Conservation (phyloP, 1,139 yeast species). For the Lodderomyces orthopsilosis region DNA sequence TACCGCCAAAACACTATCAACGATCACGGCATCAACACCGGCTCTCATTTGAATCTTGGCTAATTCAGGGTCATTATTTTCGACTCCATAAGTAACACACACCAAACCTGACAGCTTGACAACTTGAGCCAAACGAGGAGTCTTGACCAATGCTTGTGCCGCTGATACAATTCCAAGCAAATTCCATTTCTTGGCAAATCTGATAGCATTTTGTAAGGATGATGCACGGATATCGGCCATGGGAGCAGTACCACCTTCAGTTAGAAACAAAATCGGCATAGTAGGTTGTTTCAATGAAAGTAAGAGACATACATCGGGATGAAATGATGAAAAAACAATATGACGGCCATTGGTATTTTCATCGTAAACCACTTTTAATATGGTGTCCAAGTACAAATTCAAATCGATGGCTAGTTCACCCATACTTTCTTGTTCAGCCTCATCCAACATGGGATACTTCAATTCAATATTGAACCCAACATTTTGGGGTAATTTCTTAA, state of each 20-base stretch:
- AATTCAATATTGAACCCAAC: slow-evolving; percentile 96
- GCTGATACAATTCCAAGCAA: slow-evolving; percentile 90
- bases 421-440: slow-evolving; percentile 85
- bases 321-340: slow-evolving; percentile 87
- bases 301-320: slow-evolving; percentile 87
- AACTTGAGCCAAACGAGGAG: slow-evolving; percentile 86
- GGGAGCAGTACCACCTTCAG: slow-evolving; percentile 77
- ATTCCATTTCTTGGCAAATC: slow-evolving; percentile 92
- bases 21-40: slow-evolving; percentile 97
- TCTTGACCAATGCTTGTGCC: slow-evolving; percentile 75
- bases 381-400: slow-evolving; percentile 85
- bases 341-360: slow-evolving; percentile 74
- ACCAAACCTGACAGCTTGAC: slow-evolving; percentile 89
- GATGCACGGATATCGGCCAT: slow-evolving; percentile 92
- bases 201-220: slow-evolving; percentile 84
- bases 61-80: slow-evolving; percentile 81
- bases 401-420: slow-evolving; percentile 82
- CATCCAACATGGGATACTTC: slow-evolving; percentile 94
- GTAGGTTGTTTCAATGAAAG: slow-evolving; percentile 90
- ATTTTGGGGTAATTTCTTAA: slow-evolving; percentile 72
- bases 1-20: slow-evolving; percentile 90
- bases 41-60: slow-evolving; percentile 87
- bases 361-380: slow-evolving; percentile 76
- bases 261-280: slow-evolving; percentile 82
- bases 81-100: slow-evolving; percentile 87